Evolutionary conservation across 179 eudicot species (phyloP), one percentile per base, ranked within the genome.

Genomic region (Vitellaria paradoxa): DNA sequence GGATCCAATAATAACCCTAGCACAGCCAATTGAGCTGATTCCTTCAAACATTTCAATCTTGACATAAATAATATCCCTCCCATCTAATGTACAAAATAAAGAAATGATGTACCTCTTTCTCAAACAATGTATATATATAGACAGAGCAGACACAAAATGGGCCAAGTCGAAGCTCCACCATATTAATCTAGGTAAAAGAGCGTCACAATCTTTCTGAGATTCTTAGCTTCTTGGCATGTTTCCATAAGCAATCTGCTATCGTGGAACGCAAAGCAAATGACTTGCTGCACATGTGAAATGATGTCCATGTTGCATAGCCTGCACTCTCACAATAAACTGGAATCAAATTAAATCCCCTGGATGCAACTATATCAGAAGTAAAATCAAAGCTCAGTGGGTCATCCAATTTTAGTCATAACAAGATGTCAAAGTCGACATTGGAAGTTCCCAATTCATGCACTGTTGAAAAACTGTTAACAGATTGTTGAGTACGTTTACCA

Each of bases 191-290:
- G 79, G 81, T 96, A 96, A 77, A 96, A 96, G 59, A 96, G 97
- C n/a, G 99, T 93, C 37, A 96, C 98, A 12, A 93, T 96, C 93
- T 96, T 96, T 73, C 99, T 83, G 47, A 96, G 91, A 78, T 91
- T 91, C 86, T 93, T 96, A 0, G 99, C 99, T 85, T 96, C 99
- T 86, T 96, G 98, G 78, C 98, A 96, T 18, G 99, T 96, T 87
- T 96, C 99, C 99, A 96, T 96, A 30, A 96, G 92, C 87, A 96
- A 81, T 74, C 83, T 86, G 81, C 99, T 96, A 69, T 96, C 99
- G 80, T 96, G 99, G 76, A 96, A 96, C 2, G 99, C 99, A 76
- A 96, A 96, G 78, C 99, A 96, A 55, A 96, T 96, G 53, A 96
- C 96, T 82, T 96, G 99, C 81, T 93, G 95, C 53, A 92, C 97